These are phyloP conservation scores for Brachypodium distachyon DNA, from an alignment of 202 grass and related monocot genomes.

Conservation along the genomic window DNA sequence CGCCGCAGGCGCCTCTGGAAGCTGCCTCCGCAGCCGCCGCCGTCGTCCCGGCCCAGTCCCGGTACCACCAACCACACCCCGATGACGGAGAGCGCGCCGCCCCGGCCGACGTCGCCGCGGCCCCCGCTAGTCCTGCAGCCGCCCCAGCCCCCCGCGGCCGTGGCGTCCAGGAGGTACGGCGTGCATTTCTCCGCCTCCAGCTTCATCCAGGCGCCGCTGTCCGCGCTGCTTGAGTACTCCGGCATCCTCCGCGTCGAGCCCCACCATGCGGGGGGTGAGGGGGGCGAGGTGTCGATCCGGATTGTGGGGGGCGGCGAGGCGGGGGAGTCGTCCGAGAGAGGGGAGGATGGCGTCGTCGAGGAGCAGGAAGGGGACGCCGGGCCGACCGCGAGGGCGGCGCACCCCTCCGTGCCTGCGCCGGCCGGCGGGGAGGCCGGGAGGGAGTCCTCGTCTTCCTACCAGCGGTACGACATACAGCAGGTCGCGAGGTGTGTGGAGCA, in stretches of 20 bases:
- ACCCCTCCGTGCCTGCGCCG: neutral
- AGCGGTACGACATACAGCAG: constrained; percentile 99
- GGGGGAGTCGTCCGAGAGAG: constrained; percentile 19
- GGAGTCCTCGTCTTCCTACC: constrained; percentile 50
- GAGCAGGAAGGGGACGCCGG: constrained; percentile 14
- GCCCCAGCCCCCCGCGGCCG: neutral
- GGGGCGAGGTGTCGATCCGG: constrained; percentile 82
- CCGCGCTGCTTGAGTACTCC: constrained; percentile 80
- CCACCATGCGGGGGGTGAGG: constrained; percentile 3
- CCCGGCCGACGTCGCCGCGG: neutral
- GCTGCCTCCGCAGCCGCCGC: constrained; percentile 15
- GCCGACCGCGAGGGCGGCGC: neutral
- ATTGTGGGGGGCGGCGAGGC: constrained; percentile 64
- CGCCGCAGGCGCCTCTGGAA: constrained; percentile 30
- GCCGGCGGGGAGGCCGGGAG: constrained; percentile 15
- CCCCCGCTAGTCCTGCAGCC: neutral
- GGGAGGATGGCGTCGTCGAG: constrained; percentile 18
- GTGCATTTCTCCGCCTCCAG: constrained; percentile 79
- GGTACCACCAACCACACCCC: neutral
- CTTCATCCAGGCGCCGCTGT: constrained; percentile 89
- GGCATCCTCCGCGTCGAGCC: constrained; percentile 67
- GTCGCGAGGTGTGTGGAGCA: constrained; percentile 95
- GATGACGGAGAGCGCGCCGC: constrained; percentile 27
- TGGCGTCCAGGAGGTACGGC: constrained; percentile 58
- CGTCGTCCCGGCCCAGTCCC: neutral